Evolutionary conservation across 2,329 filamentous ascomycete genomes (phyloP).

Genomic region (Pestalotiopsis fici): DNA sequence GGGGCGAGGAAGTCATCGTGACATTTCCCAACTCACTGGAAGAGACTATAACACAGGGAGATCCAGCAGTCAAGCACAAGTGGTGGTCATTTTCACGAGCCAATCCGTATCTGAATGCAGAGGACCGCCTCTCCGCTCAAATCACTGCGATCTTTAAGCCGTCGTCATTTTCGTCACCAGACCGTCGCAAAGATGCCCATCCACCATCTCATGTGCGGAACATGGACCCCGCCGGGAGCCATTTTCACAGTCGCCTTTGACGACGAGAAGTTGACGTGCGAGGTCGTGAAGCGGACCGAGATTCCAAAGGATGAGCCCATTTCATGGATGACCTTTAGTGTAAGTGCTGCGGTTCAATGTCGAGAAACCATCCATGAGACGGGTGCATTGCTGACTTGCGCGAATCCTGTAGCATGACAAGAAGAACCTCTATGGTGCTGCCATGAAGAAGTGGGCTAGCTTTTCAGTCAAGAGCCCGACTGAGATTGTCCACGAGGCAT

Average conservation of each 20-base stretch:
- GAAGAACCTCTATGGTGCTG: conserved; percentile 84
- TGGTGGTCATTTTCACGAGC: background rate
- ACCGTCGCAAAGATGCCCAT: conserved; percentile 60
- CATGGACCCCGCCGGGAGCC: conserved; percentile 86
- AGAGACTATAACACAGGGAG: background rate
- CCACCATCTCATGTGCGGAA: conserved; percentile 90
- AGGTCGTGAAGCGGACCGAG: conserved; percentile 76
- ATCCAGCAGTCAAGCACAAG: background rate
- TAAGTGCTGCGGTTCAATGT: too few relatives aligned
- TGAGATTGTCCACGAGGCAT: conserved; percentile 73
- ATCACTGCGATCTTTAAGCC: background rate
- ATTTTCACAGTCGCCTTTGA: conserved; percentile 91
- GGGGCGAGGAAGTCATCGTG: background rate
- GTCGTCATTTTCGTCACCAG: conserved; percentile 15
- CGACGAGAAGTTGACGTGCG: conserved; percentile 74
- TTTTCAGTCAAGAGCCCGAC: conserved; percentile 75
- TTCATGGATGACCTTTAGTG: conserved; percentile 91
- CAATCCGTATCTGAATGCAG: background rate
- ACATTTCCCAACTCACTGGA: background rate
- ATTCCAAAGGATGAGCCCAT: conserved; percentile 85
- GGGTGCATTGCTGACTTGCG: background rate
- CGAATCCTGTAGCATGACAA: conserved; percentile 64
- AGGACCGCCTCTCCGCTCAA: conserved; percentile 2
- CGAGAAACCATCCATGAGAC: too few relatives aligned
- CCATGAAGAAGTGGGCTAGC: conserved; percentile 92